Percentiles rank a stretch among this genome's conserved stretches.
phyloP scores from a whole-genome alignment of 441 rosid genomes.

The Populus hybrid region DNA sequence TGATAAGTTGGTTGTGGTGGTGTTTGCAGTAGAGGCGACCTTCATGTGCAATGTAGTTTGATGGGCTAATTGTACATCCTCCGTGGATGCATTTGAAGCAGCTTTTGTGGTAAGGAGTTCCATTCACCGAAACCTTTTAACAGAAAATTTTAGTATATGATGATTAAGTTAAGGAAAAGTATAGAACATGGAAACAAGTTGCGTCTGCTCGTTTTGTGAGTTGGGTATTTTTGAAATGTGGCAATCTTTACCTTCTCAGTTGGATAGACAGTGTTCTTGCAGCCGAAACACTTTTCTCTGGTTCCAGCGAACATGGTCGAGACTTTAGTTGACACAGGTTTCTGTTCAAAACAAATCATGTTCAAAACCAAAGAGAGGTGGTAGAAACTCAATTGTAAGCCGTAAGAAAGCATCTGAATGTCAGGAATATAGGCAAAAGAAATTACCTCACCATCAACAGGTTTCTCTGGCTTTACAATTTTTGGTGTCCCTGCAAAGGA shows the following conservation, averaged over 20 bases:
- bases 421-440: constrained; percentile 3
- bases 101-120: constrained; percentile 86
- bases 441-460: constrained; percentile 64
- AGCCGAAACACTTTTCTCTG: constrained; percentile 83
- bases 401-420: constrained; percentile 1
- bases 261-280: constrained; percentile 87
- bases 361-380: constrained; percentile 9
- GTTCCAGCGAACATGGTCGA: constrained; percentile 95
- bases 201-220: background rate
- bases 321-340: constrained; percentile 67
- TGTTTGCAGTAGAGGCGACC: constrained; percentile 95
- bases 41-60: constrained; percentile 90
- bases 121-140: constrained; percentile 85
- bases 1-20: constrained; percentile 92
- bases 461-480: constrained; percentile 74
- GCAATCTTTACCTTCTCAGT: constrained; percentile 74
- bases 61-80: constrained; percentile 87
- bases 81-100: constrained; percentile 99
- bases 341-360: constrained; percentile 45
- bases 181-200: background rate
- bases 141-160: background rate
- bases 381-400: background rate
- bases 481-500: constrained; percentile 70
- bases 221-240: background rate
- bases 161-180: background rate